Percentiles rank a stretch among this genome's conserved stretches.
These are phyloP conservation scores for Pholiota molesta DNA, from an alignment of 768 basidiomycete species.

Conservation along the genomic window DNA sequence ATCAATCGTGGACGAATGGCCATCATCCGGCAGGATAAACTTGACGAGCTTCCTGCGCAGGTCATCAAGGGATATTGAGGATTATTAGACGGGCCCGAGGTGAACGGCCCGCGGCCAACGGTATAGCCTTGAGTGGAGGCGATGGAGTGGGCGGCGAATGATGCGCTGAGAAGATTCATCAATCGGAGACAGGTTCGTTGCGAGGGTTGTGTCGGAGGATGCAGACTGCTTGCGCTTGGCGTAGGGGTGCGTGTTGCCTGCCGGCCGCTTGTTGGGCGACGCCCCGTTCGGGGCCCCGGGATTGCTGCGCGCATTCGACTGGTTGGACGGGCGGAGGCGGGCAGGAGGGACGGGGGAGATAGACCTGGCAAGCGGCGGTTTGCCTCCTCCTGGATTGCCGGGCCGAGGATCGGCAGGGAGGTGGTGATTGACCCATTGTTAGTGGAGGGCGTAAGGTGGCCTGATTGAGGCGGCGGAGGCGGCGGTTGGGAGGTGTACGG, in stretches of 20 bases:
- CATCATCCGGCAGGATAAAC: constrained; percentile 84
- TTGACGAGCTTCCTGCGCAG: constrained; percentile 85
- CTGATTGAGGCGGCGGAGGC: constrained; percentile 40
- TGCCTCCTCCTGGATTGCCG: constrained; percentile 46
- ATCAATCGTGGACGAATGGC: constrained; percentile 76
- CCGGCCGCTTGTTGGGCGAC: constrained; percentile 45
- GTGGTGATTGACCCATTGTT: constrained; percentile 50
- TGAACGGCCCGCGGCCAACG: constrained; percentile 65
- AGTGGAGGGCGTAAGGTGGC: constrained; percentile 46
- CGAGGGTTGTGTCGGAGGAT: constrained; percentile 33
- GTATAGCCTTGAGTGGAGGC: constrained; percentile 50
- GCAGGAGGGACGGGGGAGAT: constrained; percentile 46
- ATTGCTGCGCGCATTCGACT: constrained; percentile 43
- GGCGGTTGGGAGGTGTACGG: constrained; percentile 45
- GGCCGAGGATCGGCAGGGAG: constrained; percentile 67
- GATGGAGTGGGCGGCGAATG: constrained; percentile 45
- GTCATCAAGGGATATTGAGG: constrained; percentile 43
- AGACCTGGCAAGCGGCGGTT: constrained; percentile 37
- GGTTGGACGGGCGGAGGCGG: constrained; percentile 33
- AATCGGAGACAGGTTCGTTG: constrained; percentile 69
- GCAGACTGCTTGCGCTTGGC: constrained; percentile 54
- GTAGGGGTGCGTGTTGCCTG: constrained; percentile 62
- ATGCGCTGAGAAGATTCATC: constrained; percentile 59
- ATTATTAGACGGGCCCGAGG: constrained; percentile 40
- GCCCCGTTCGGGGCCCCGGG: constrained; percentile 52